Conservation (phyloP, 768 basidiomycete genomes). For the Boletus speciosus region DNA sequence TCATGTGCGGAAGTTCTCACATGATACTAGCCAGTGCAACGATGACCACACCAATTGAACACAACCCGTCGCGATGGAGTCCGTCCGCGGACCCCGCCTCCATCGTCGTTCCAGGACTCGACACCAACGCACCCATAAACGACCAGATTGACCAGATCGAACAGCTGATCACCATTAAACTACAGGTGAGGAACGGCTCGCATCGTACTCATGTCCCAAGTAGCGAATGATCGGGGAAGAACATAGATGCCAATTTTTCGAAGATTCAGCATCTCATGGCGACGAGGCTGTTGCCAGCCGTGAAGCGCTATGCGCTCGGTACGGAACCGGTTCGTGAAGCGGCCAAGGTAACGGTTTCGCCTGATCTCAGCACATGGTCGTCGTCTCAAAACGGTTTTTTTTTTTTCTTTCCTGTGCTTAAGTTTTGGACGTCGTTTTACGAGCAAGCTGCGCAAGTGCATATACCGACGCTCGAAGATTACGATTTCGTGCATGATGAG, state of each 20-base stretch:
- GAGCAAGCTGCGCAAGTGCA: conserved; percentile 89
- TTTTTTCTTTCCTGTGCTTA: conserved; percentile 24
- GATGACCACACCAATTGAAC: conserved; percentile 44
- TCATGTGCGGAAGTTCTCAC: neutral
- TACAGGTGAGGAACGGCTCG: conserved; percentile 57
- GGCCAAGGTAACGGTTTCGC: conserved; percentile 61
- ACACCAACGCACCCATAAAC: conserved; percentile 60
- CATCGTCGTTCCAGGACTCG: conserved; percentile 70
- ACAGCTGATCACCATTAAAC: conserved; percentile 87
- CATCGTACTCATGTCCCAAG: neutral
- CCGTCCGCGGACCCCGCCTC: conserved; percentile 60
- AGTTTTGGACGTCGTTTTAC: conserved; percentile 97
- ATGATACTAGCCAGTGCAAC: neutral
- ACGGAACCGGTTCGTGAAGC: conserved; percentile 88
- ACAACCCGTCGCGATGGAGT: conserved; percentile 66
- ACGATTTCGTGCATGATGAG: conserved; percentile 53
- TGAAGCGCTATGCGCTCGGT: conserved; percentile 85
- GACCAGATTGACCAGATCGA: conserved; percentile 95
- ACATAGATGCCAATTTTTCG: conserved; percentile 92
- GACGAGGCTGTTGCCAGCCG: conserved; percentile 75
- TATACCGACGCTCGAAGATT: conserved; percentile 71
- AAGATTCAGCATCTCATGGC: conserved; percentile 84
- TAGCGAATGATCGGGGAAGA: conserved; percentile 40
- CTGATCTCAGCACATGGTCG: neutral
- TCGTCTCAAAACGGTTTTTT: neutral